A percentile compares a stretch with the other conserved stretches of the same genome.
These are phyloP conservation scores for Neofusicoccum parvum DNA, from an alignment of 2,329 filamentous ascomycete genomes.

Conservation along the genomic window DNA sequence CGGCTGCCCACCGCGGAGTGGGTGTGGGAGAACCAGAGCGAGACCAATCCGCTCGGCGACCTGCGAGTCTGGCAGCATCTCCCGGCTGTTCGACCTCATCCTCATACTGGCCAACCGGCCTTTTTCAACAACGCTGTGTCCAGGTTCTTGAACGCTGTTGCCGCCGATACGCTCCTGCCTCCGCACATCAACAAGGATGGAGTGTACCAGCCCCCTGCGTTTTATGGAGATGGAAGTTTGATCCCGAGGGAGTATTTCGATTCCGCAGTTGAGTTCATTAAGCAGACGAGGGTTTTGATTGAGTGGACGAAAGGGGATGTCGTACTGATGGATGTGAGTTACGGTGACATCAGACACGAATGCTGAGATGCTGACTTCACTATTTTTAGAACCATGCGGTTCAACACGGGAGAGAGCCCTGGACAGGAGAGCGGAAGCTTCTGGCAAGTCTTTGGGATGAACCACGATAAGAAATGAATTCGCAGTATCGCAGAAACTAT, in stretches of 20 bases:
- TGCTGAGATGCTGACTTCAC: not conserved
- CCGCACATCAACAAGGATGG: slow-evolving; percentile 21
- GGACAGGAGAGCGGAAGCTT: slow-evolving; percentile 20
- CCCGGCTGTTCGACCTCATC: slow-evolving; percentile 21
- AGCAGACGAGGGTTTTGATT: slow-evolving; percentile 14
- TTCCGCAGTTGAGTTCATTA: slow-evolving; percentile 17
- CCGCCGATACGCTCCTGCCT: slow-evolving; percentile 9
- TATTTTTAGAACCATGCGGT: slow-evolving; percentile 18
- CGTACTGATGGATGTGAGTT: slow-evolving; percentile 14
- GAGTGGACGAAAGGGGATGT: slow-evolving; percentile 22
- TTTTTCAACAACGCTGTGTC: slow-evolving; percentile 21
- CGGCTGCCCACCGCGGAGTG: slow-evolving; percentile 24
- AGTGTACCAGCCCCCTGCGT: not conserved
- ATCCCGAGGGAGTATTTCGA: slow-evolving; percentile 22
- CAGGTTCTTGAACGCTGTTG: slow-evolving; percentile 18
- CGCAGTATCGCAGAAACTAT: too few species aligned
- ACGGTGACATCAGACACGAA: too few species aligned
- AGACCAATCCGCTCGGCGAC: slow-evolving; percentile 14
- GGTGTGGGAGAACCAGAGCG: slow-evolving; percentile 21
- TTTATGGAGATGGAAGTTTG: slow-evolving; percentile 1
- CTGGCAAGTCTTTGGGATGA: slow-evolving; percentile 24
- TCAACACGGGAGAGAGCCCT: slow-evolving; percentile 23
- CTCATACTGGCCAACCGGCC: not conserved
- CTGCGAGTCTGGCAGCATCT: slow-evolving; percentile 21
- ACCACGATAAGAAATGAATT: not conserved